Percentiles rank a stretch among this genome's conserved stretches.
phyloP scores from a whole-genome alignment of 768 basidiomycete species.

The Baorangia bicolor region DNA sequence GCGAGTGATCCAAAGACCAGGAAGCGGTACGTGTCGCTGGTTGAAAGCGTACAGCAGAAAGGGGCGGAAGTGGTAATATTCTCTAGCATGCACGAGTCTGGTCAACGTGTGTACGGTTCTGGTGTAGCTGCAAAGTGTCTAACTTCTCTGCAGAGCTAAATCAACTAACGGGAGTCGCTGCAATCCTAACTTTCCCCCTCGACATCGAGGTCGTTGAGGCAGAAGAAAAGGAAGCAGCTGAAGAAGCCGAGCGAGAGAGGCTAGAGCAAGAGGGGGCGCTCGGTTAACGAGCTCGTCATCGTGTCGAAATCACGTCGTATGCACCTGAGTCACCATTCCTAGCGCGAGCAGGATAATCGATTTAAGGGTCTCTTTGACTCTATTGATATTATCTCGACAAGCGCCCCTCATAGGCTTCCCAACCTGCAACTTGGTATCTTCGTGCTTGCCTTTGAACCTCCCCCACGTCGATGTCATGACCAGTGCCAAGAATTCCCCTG shows the following conservation, averaged over 20 bases:
- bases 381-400: constrained; percentile 14
- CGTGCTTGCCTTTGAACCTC: constrained; percentile 66
- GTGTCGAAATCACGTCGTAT: neutral
- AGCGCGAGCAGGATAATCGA: neutral
- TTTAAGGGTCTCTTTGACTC: neutral
- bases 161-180: constrained; percentile 91
- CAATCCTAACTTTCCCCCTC: constrained; percentile 92
- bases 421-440: constrained; percentile 81
- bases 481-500: constrained; percentile 83
- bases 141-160: constrained; percentile 71
- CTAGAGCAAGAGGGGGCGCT: constrained; percentile 6
- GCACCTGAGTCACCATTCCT: neutral
- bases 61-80: constrained; percentile 96
- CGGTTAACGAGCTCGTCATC: neutral
- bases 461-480: constrained; percentile 37
- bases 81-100: constrained; percentile 99
- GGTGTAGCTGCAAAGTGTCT: neutral
- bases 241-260: constrained; percentile 32
- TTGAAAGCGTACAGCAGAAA: constrained; percentile 84
- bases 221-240: constrained; percentile 79
- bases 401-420: constrained; percentile 83
- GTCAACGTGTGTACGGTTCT: constrained; percentile 71
- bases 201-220: constrained; percentile 94
- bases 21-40: constrained; percentile 82
- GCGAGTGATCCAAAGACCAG: constrained; percentile 76